Evolutionary conservation across 164 flowering plant genomes (phyloP).

Genomic region (Berberis thunbergii): DNA sequence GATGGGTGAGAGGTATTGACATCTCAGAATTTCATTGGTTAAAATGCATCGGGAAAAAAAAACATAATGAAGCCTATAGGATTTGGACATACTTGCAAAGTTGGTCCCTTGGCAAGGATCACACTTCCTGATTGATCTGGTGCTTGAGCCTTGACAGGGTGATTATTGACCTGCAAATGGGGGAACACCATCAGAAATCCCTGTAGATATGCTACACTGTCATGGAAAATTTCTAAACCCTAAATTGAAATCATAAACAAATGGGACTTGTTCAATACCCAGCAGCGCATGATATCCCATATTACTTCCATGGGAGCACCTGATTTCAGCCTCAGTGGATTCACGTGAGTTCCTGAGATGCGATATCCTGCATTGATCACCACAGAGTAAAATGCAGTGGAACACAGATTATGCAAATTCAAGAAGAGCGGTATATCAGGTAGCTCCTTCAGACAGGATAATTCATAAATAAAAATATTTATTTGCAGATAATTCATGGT

Average conservation of each 20-base stretch:
- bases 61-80: not conserved
- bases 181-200: not conserved
- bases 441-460: slow-evolving; percentile 55
- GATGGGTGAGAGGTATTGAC: too few species aligned
- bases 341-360: slow-evolving; percentile 89
- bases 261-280: slow-evolving; percentile 46
- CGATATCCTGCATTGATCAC: slow-evolving; percentile 94
- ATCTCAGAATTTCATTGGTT: too few species aligned
- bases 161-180: slow-evolving; percentile 47
- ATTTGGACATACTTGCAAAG: slow-evolving; percentile 40
- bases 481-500: too few species aligned
- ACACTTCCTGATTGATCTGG: slow-evolving; percentile 46
- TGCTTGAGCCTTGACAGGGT: slow-evolving; percentile 57
- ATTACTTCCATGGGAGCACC: slow-evolving; percentile 97
- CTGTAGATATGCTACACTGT: not conserved
- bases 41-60: not conserved
- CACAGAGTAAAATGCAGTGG: slow-evolving; percentile 83
- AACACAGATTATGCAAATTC: slow-evolving; percentile 85
- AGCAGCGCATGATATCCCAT: slow-evolving; percentile 99
- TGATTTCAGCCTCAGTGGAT: slow-evolving; percentile 76
- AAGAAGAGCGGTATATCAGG: slow-evolving; percentile 84
- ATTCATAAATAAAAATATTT: too few species aligned
- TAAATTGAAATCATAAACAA: not conserved
- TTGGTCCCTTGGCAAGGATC: slow-evolving; percentile 75
- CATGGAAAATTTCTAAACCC: not conserved